These are phyloP conservation scores for Bipolaris gigantea DNA, from an alignment of 2,329 filamentous ascomycete genomes.

Conservation along the genomic window DNA sequence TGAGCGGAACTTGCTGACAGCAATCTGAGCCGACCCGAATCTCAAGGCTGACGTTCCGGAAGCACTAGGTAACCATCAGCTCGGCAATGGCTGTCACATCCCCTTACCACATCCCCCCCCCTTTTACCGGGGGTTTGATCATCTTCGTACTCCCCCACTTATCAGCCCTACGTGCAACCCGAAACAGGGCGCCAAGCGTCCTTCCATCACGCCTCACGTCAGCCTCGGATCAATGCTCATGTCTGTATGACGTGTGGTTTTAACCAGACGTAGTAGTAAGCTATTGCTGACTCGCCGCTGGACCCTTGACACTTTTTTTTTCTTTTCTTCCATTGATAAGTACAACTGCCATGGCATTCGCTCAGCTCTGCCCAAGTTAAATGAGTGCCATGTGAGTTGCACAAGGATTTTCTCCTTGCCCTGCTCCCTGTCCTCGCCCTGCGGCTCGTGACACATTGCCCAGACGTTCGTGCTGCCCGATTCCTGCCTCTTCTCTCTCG, in stretches of 20 bases:
- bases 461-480: neutral
- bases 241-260: neutral
- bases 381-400: neutral
- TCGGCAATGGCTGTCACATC: neutral
- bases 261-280: neutral
- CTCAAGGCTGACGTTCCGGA: neutral
- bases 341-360: neutral
- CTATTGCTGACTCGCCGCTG: neutral
- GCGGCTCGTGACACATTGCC: neutral
- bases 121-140: neutral
- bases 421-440: neutral
- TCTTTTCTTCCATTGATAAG: neutral
- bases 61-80: neutral
- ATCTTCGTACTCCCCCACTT: neutral
- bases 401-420: neutral
- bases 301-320: neutral
- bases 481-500: neutral
- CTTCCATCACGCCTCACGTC: neutral
- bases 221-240: constrained; percentile 4
- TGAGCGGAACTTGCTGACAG: neutral
- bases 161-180: constrained; percentile 4
- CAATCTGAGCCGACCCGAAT: neutral
- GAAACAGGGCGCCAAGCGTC: constrained; percentile 3
- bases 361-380: neutral
- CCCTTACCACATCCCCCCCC: neutral